Evolutionary conservation across 805 yeast species (phyloP), one percentile per base, ranked within the genome.

Genomic region (Wickerhamiella occidentalis): DNA sequence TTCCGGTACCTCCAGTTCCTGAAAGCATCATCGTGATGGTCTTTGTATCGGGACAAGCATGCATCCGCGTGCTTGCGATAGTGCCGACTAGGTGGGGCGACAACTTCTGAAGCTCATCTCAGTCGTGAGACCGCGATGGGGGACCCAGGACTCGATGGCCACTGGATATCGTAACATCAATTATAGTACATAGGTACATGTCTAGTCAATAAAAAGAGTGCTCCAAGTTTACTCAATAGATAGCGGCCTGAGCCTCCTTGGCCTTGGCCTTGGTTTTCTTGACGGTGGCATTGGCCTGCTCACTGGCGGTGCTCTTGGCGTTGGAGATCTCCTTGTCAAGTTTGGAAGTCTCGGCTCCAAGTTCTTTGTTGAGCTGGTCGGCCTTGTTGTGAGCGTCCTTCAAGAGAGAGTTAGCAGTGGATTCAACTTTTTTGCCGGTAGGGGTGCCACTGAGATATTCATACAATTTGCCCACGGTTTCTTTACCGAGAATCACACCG

Each of bases 201-300:
- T 37, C 25, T 19, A 22, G 6, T 19, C 8, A 19, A 37, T 37
- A 37, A 18, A 37, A 11, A 17, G 12, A 18, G n/a, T 21, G 23
- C 33, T 11, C 33, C 6, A 11, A 29, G 33, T 7, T 13, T 4
- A 13, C n/a, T 13, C 36, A 45, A 17, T 45, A 45, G 15, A 45
- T 41, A 28, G 48, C 43, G 9, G 48, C 48, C 19, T 36, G 42
- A 29, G 36, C 26, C 25, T 37, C 29, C 37, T 36, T 35, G 28
- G 36, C 43, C 43, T 45, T 36, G 26, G 42, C 43, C 43, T 45
- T 36, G 29, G 37, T 13, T 23, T 37, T 37, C 37, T 45, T 45
- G 6, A 23, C n/a, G 15, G 29, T 2, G n/a, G 36, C 9, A 12
- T 26, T 37, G 37, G 30, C 29, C 33, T 33, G 36, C 6, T 17